phyloP scores from a whole-genome alignment of 2,329 filamentous ascomycete species.

The Aspergillus nomiae region DNA sequence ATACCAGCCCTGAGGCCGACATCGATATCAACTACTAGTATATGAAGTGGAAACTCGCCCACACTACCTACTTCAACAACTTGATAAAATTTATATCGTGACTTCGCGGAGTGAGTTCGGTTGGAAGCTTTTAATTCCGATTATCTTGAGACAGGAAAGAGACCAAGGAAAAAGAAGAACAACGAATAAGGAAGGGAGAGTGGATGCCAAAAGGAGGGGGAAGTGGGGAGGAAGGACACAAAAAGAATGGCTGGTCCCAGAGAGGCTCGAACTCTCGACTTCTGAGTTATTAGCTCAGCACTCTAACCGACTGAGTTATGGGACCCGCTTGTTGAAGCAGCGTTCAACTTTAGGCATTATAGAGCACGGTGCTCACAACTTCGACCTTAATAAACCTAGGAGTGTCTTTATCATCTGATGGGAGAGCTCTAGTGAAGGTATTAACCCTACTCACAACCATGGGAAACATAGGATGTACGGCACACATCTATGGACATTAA shows the following conservation, averaged over 20 bases:
- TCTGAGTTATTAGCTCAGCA: slow-evolving; percentile 7
- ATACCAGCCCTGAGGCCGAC: background rate
- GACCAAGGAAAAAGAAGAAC: no score
- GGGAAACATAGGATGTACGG: background rate
- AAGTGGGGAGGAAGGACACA: background rate
- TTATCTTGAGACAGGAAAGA: no score
- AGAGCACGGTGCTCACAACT: accelerated
- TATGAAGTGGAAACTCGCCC: no score
- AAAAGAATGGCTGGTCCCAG: background rate
- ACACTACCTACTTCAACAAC: no score
- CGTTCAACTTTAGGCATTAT: background rate
- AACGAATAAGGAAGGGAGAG: no score
- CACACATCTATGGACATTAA: slow-evolving; percentile 18
- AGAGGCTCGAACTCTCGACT: slow-evolving; percentile 4
- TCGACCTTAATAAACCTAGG: no score
- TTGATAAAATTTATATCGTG: no score
- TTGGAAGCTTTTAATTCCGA: no score
- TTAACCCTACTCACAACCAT: background rate
- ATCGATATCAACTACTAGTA: background rate
- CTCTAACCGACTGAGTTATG: slow-evolving; percentile 6
- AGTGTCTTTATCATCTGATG: no score
- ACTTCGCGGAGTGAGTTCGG: no score
- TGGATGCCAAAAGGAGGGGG: no score
- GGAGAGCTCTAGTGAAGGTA: background rate
- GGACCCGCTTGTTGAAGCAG: background rate